Evolutionary conservation across 495 filamentous ascomycete species (phyloP).

Genomic region (Letharia columbiana): DNA sequence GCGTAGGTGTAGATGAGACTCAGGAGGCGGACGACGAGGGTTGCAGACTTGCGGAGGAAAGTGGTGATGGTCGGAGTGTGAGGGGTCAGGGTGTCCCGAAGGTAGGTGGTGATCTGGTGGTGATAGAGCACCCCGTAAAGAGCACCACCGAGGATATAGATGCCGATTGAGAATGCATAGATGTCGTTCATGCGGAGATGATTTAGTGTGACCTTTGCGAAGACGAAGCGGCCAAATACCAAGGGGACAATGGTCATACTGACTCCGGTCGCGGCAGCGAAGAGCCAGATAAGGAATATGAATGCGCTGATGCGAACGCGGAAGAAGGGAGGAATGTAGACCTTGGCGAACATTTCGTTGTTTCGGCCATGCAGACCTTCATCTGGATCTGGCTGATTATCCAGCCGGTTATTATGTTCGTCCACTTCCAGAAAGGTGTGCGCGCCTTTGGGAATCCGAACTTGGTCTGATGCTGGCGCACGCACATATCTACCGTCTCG

Average conservation of each 20-base stretch:
- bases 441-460: constrained; percentile 79
- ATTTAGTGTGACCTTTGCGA: constrained; percentile 56
- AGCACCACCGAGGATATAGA: constrained; percentile 63
- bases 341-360: constrained; percentile 61
- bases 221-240: constrained; percentile 69
- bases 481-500: constrained; percentile 80
- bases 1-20: constrained; percentile 62
- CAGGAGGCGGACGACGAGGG: constrained; percentile 24
- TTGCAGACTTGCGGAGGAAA: constrained; percentile 13
- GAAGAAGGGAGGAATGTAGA: constrained; percentile 88
- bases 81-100: constrained; percentile 25
- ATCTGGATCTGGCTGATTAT: constrained; percentile 51
- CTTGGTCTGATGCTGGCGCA: constrained; percentile 84
- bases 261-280: constrained; percentile 88
- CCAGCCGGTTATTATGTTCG: constrained; percentile 56
- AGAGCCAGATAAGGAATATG: constrained; percentile 84
- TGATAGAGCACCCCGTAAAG: constrained; percentile 51
- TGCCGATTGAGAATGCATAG: constrained; percentile 86
- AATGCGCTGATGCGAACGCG: constrained; percentile 71
- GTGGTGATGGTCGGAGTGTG: constrained; percentile 15
- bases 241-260: constrained; percentile 82
- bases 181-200: constrained; percentile 80
- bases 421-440: constrained; percentile 74
- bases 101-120: constrained; percentile 20
- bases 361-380: constrained; percentile 55